phyloP scores from a whole-genome alignment of 192 early-diverging fungal species.

The Linnemannia exigua region DNA sequence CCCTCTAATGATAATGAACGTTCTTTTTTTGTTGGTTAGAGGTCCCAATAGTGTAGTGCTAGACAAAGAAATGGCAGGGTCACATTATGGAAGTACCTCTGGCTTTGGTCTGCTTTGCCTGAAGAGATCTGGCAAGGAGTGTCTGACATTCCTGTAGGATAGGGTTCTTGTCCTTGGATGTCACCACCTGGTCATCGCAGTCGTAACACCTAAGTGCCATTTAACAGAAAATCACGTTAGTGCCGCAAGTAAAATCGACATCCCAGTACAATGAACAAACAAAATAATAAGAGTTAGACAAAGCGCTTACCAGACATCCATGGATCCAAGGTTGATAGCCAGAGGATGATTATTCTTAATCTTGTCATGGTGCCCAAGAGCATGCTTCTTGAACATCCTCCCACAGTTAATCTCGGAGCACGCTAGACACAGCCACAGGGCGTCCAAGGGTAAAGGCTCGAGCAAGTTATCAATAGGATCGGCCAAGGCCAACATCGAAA shows the following conservation, averaged over 20 bases:
- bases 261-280: not conserved
- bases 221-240: too few species aligned
- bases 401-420: conserved; percentile 37
- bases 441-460: not conserved
- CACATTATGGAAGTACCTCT: not conserved
- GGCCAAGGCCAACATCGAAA: not conserved
- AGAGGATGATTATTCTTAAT: conserved; percentile 11
- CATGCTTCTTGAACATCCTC: conserved; percentile 13
- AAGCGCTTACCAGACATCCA: conserved; percentile 15
- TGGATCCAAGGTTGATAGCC: conserved; percentile 12
- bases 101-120: conserved; percentile 13
- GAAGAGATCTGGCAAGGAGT: not conserved
- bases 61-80: not conserved
- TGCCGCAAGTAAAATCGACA: not conserved
- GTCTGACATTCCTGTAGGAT: conserved; percentile 5
- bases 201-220: conserved; percentile 35
- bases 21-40: not conserved
- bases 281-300: not conserved
- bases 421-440: conserved; percentile 25
- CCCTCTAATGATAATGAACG: not conserved
- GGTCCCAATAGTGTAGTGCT: not conserved
- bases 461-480: not conserved
- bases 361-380: not conserved
- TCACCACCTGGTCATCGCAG: conserved; percentile 25
- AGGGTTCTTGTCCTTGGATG: conserved; percentile 17